These are phyloP conservation scores for Xanthoconium stramineum DNA, from an alignment of 768 basidiomycete species.

Conservation along the genomic window DNA sequence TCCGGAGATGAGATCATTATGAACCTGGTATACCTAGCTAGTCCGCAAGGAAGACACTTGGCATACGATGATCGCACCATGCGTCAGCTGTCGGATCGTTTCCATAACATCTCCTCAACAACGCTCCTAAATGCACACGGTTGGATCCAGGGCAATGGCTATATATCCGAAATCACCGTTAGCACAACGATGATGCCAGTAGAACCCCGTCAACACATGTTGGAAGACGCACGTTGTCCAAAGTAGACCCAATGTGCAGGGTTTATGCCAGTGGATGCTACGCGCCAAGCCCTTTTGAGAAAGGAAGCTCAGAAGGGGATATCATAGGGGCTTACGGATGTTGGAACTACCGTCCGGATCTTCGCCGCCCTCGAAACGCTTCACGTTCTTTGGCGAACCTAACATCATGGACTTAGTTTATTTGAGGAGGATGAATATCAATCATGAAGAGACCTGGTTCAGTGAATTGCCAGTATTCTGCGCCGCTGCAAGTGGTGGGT, in stretches of 20 bases:
- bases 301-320: neutral
- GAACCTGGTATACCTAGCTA: too few species aligned
- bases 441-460: conserved; percentile 34
- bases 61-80: neutral
- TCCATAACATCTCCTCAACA: neutral
- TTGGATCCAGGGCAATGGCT: conserved; percentile 34
- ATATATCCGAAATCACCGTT: neutral
- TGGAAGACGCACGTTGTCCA: conserved; percentile 35
- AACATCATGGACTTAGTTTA: too few species aligned
- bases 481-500: conserved; percentile 21
- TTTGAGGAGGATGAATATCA: neutral
- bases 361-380: conserved; percentile 43
- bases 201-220: neutral
- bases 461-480: conserved; percentile 47
- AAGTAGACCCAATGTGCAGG: conserved; percentile 46
- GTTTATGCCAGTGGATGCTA: conserved; percentile 48
- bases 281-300: neutral
- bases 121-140: conserved; percentile 26
- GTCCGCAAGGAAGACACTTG: too few species aligned
- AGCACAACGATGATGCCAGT: neutral
- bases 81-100: neutral
- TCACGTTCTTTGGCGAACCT: conserved; percentile 34
- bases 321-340: too few species aligned
- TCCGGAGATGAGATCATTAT: too few species aligned
- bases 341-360: conserved; percentile 39